Conservation (phyloP, 1,284 basidiomycete genomes). For the Blastosporella zonata region DNA sequence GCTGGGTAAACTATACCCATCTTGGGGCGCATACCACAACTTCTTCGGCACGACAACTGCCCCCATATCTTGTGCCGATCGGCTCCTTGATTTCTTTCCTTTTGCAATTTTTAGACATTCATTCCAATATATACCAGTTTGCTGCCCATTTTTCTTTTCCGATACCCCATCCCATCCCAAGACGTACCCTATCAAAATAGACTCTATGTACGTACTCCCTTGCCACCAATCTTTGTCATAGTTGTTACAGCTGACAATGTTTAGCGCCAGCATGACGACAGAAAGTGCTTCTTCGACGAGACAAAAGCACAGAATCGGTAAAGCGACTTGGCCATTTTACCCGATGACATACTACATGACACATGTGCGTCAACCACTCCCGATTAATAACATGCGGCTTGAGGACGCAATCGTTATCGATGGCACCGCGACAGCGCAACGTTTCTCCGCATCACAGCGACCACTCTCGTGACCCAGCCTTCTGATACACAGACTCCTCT, state of each 20-base stretch:
- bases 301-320: background rate
- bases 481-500: background rate
- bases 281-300: background rate
- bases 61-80: background rate
- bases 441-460: background rate
- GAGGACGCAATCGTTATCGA: background rate
- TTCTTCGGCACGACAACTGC: background rate
- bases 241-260: background rate
- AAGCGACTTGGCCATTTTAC: background rate
- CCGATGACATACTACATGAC: background rate
- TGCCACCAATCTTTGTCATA: background rate
- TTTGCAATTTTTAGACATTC: background rate
- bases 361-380: background rate
- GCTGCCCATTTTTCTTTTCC: no score
- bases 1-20: slow-evolving; percentile 4
- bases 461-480: background rate
- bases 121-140: background rate
- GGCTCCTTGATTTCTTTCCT: background rate
- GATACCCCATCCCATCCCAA: no score
- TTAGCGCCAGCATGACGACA: background rate
- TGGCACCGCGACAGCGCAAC: background rate
- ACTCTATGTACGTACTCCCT: background rate
- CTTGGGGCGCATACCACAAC: background rate
- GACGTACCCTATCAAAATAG: background rate
- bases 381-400: background rate